These are phyloP conservation scores for Leavenworthia alabamica DNA, from an alignment of 345 rosid species.

Conservation along the genomic window DNA sequence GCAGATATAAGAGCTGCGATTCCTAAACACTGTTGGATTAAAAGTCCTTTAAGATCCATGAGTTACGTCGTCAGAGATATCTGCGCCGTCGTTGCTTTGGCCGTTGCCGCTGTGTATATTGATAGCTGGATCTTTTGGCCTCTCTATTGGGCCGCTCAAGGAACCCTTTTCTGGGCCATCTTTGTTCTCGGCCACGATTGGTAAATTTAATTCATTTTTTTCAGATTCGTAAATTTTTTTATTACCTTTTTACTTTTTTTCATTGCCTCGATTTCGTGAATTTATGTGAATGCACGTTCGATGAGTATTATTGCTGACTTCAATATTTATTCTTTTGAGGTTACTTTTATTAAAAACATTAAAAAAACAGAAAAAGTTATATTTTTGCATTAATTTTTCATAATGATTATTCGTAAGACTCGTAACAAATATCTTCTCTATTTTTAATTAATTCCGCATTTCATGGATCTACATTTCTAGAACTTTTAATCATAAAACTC, in stretches of 20 bases:
- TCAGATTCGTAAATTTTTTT: too few relatives aligned
- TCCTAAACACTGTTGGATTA: conserved; percentile 71
- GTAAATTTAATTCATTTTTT: conserved; percentile 22
- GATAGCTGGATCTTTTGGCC: conserved; percentile 58
- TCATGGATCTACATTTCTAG: conserved; percentile 27
- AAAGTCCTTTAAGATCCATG: conserved; percentile 60
- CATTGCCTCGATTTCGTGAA: conserved; percentile 12
- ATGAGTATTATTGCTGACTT: conserved; percentile 4
- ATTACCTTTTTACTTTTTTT: not conserved
- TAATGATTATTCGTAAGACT: conserved; percentile 11
- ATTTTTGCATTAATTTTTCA: not conserved
- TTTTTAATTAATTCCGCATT: conserved; percentile 18
- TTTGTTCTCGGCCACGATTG: conserved; percentile 94
- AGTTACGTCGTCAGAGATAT: conserved; percentile 61
- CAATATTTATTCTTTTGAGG: conserved; percentile 11
- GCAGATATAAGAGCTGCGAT: conserved; percentile 67
- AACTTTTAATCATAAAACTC: not conserved
- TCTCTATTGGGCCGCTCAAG: conserved; percentile 66
- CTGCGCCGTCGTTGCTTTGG: conserved; percentile 39
- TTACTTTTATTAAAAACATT: not conserved
- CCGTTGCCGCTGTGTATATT: conserved; percentile 40
- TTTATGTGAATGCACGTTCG: not conserved
- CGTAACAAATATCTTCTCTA: conserved; percentile 5
- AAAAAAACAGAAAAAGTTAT: conserved; percentile 9
- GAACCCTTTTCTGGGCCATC: conserved; percentile 80